Evolutionary conservation across 306 rosid genomes (phyloP).

Genomic region (Cicer chorassanicum): DNA sequence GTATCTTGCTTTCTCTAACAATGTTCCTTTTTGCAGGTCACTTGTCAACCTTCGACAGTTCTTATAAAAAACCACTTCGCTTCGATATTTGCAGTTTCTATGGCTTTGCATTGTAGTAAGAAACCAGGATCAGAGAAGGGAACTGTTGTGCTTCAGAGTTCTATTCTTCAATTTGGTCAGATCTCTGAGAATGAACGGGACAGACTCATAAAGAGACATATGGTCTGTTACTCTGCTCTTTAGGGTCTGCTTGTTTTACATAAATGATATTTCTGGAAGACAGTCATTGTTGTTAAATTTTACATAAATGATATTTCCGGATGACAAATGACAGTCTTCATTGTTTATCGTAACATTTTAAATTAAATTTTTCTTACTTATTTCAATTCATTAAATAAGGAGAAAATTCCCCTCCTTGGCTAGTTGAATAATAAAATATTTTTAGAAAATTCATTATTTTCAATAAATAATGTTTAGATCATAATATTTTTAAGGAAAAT

Average conservation of each 20-base stretch:
- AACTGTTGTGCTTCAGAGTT: constrained; percentile 73
- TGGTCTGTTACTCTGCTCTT: constrained; percentile 62
- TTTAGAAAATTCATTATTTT: constrained; percentile 12
- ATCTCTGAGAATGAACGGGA: constrained; percentile 84
- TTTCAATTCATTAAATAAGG: constrained; percentile 9
- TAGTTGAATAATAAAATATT: neutral
- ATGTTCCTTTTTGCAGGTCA: constrained; percentile 61
- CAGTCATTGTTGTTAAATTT: neutral
- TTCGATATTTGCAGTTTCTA: constrained; percentile 72
- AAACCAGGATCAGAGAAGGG: constrained; percentile 72
- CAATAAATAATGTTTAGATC: constrained; percentile 17
- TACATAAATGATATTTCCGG: constrained; percentile 18
- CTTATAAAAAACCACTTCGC: constrained; percentile 75
- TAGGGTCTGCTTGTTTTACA: neutral
- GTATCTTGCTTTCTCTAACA: constrained; percentile 44
- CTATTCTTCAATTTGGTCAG: constrained; percentile 70
- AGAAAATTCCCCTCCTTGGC: constrained; percentile 25
- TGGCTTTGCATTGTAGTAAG: constrained; percentile 81
- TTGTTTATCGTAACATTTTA: constrained; percentile 21
- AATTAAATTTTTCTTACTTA: constrained; percentile 14
- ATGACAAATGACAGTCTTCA: neutral
- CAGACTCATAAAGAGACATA: constrained; percentile 78
- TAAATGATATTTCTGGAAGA: constrained; percentile 18
- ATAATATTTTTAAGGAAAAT: constrained; percentile 22
- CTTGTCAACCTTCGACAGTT: constrained; percentile 66